These are phyloP conservation scores for Monosporascus sp. DNA, from an alignment of 2,329 filamentous ascomycete species.

Conservation along the genomic window DNA sequence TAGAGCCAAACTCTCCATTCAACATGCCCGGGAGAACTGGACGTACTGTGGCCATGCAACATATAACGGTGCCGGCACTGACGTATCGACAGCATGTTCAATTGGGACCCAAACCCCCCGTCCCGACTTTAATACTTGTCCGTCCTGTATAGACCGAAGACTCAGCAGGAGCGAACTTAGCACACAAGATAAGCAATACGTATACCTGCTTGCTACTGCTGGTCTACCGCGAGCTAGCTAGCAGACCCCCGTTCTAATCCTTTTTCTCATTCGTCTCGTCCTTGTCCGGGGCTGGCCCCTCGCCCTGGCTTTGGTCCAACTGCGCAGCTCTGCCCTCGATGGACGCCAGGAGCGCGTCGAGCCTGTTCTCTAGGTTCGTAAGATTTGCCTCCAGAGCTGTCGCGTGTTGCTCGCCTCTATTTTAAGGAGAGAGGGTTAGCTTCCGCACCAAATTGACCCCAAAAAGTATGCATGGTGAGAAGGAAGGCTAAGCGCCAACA, in stretches of 20 bases:
- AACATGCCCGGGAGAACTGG: too few species aligned
- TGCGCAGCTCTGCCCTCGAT: constrained; percentile 15
- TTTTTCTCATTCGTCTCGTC: not conserved
- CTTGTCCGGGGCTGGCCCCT: not conserved
- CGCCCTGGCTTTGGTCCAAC: not conserved
- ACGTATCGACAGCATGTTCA: not conserved
- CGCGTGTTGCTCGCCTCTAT: constrained; percentile 28
- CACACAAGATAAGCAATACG: too few species aligned
- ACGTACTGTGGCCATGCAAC: too few species aligned
- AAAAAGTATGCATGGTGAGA: not conserved
- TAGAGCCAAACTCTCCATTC: too few species aligned
- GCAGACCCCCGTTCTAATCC: not conserved
- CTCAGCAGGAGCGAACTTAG: not conserved
- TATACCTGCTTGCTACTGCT: not conserved
- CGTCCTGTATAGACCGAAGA: not conserved
- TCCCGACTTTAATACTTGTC: not conserved
- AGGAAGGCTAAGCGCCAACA: not conserved
- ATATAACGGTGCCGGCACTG: not conserved
- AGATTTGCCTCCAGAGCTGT: constrained; percentile 27
- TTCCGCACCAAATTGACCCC: constrained; percentile 1
- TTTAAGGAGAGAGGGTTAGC: constrained; percentile 6
- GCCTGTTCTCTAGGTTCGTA: constrained; percentile 25
- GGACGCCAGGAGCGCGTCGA: constrained; percentile 27
- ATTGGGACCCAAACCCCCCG: not conserved
- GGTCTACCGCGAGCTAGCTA: not conserved